Evolutionary conservation across 768 basidiomycete genomes (phyloP), one percentile per base, ranked within the genome.

Genomic region (Gloeophyllum trabeum): DNA sequence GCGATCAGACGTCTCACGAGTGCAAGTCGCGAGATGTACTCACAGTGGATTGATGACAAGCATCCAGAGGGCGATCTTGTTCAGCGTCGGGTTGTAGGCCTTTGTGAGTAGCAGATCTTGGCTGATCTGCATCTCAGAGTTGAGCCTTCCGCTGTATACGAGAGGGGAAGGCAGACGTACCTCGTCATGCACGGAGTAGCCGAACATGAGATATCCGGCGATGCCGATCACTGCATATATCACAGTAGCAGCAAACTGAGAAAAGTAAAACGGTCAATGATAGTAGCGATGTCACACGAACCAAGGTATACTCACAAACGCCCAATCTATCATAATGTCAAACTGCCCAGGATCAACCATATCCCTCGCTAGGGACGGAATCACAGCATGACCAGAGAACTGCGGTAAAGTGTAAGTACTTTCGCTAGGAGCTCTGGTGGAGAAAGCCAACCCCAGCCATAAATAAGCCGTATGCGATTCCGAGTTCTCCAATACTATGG

Each of bases 351-450:
- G 92, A 49, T 91, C 76, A 18, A 60, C 56, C 93, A 97, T 96
- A 59, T 98, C 93, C 52, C 79, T 72, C 3, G 85, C 90, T 13
- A 98, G 60, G 18, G 84, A 87, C 16, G 93, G 93, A 39, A 98
- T 83, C 22, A 93, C 83, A 12, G 89, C 82, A 55, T 98, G 94
- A 2, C 92, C 92, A 2, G 89, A 79, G 52, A 94, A 93, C 78
- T 90, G 50, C 25, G 22, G 6, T 21, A 20, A 35, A 35, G 16
- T 24, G 37, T 20, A 5, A 41, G 43, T 16, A 46, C 21, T 30
- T 16, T 30, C 24, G 24, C n/a, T 5, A 20, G 1, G 4, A 12
- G 7, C 24, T 4, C 18, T 48, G 24, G 19, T 36, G 19, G 19
- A 39, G 16, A 44, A 38, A 54, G n/a, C 75, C 54, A 55, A 90